Evolutionary conservation across 2,329 filamentous ascomycete species (phyloP), one percentile per base, ranked within the genome.

Genomic region (Fusarium albidum): DNA sequence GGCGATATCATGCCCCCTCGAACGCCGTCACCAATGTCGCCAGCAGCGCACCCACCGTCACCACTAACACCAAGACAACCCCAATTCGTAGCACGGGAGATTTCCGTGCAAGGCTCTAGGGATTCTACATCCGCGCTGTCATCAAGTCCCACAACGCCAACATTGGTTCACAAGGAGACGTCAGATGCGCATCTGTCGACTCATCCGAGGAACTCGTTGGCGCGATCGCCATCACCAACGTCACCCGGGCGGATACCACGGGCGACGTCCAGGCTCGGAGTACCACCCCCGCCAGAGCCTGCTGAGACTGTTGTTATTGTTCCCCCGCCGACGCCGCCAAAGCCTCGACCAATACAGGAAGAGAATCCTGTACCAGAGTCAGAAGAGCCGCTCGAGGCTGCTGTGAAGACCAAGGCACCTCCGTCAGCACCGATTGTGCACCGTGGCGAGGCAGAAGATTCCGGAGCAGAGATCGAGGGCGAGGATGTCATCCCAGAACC

Each of bases 291-390:
- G 9, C 58, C 58, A 29, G 58, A 61, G n/a, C 58, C 45, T 12
- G 39, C 31, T 25, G 41, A 48, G 21, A 54, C 51, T 15, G 54
- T 45, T 15, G 54, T 45, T 11, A 42, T 39, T 8, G 46, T 48
- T 27, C 58, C 55, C 11, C 58, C 58, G 14, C 58, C 58, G 21
- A 62, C 58, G 21, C 58, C 58, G 9, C 58, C 58, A 40, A 61
- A 62, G 28, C 39, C 58, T 12, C 54, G 58, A 39, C 27, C 39
- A 15, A 37, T 40, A 14, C 37, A 37, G 18, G 45, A 32, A 27
- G 46, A 33, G 12, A 55, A 46, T 34, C 43, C 49, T 26, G 38
- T 51, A 35, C 44, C 43, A 26, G 50, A 52, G 25, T 46, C 50
- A 18, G 55, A 45, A 48, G 52, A 61, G 14, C 45, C 39, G 9